These are phyloP conservation scores for Omphalotus olearius DNA, from an alignment of 1,284 basidiomycete species.

Conservation along the genomic window DNA sequence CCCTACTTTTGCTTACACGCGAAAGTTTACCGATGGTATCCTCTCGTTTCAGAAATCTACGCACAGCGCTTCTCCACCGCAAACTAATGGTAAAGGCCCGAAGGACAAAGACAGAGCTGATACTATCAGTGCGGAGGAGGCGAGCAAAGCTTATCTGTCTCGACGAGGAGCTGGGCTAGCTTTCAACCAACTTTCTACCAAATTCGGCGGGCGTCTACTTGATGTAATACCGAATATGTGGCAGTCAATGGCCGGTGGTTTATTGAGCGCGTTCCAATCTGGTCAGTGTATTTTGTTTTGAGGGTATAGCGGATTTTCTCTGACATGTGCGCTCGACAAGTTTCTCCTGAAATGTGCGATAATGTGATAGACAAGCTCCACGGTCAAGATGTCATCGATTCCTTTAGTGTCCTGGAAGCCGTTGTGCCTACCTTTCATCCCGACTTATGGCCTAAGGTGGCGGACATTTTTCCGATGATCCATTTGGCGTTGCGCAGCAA, in stretches of 20 bases:
- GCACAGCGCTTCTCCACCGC: slow-evolving; percentile 23
- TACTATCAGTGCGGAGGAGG: slow-evolving; percentile 41
- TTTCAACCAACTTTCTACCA: slow-evolving; percentile 73
- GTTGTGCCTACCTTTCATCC: slow-evolving; percentile 75
- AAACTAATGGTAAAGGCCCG: slow-evolving; percentile 41
- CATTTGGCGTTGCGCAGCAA: slow-evolving; percentile 76
- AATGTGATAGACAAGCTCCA: slow-evolving; percentile 60
- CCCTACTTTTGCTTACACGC: slow-evolving; percentile 78
- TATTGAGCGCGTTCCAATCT: slow-evolving; percentile 64
- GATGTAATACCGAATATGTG: slow-evolving; percentile 87
- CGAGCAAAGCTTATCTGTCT: slow-evolving; percentile 55
- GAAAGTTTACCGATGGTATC: slow-evolving; percentile 67
- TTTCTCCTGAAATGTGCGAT: slow-evolving; percentile 53
- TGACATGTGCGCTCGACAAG: slow-evolving; percentile 26
- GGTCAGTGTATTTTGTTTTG: slow-evolving; percentile 37
- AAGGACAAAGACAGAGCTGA: slow-evolving; percentile 39
- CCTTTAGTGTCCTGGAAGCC: slow-evolving; percentile 85
- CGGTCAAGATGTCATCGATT: slow-evolving; percentile 93
- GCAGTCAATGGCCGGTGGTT: slow-evolving; percentile 84
- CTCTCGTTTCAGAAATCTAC: slow-evolving; percentile 61
- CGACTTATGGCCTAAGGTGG: slow-evolving; percentile 66
- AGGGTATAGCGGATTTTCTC: not conserved
- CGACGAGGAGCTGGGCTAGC: slow-evolving; percentile 84
- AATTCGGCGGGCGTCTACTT: slow-evolving; percentile 76
- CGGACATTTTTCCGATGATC: slow-evolving; percentile 74